phyloP scores from a whole-genome alignment of 169 alveolate species.

The Plasmodium relictum region DNA sequence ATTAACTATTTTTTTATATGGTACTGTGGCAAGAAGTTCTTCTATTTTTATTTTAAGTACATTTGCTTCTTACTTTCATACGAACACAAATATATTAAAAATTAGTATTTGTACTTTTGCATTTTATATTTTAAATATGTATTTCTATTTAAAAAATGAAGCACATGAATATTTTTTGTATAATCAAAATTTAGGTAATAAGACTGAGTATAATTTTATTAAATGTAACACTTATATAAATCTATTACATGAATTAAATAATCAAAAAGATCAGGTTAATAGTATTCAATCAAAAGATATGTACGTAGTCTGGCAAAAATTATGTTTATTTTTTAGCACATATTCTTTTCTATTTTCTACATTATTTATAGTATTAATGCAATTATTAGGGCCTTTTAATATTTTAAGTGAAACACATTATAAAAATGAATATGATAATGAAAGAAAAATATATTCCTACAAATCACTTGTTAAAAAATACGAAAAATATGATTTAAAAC shows the following conservation, averaged over 20 bases:
- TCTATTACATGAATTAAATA: slow-evolving; percentile 20
- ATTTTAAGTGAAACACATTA: slow-evolving; percentile 18
- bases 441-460: slow-evolving; percentile 37
- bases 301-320: slow-evolving; percentile 70
- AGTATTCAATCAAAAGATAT: not conserved
- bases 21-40: slow-evolving; percentile 70
- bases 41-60: slow-evolving; percentile 71
- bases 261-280: not conserved
- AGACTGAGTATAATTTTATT: slow-evolving; percentile 22
- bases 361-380: slow-evolving; percentile 64
- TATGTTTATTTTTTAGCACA: slow-evolving; percentile 65
- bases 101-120: slow-evolving; percentile 44
- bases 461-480: slow-evolving; percentile 55
- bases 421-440: not conserved
- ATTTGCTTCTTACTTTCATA: slow-evolving; percentile 73
- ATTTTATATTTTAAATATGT: slow-evolving; percentile 61
- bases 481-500: slow-evolving; percentile 15
- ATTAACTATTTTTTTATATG: slow-evolving; percentile 56
- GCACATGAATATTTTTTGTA: slow-evolving; percentile 51
- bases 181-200: not conserved
- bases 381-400: slow-evolving; percentile 61
- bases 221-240: slow-evolving; percentile 69
- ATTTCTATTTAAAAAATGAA: slow-evolving; percentile 68
- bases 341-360: slow-evolving; percentile 72
- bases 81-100: slow-evolving; percentile 43